phyloP scores from a whole-genome alignment of 1,284 basidiomycete species.

The Malassezia obtusa region DNA sequence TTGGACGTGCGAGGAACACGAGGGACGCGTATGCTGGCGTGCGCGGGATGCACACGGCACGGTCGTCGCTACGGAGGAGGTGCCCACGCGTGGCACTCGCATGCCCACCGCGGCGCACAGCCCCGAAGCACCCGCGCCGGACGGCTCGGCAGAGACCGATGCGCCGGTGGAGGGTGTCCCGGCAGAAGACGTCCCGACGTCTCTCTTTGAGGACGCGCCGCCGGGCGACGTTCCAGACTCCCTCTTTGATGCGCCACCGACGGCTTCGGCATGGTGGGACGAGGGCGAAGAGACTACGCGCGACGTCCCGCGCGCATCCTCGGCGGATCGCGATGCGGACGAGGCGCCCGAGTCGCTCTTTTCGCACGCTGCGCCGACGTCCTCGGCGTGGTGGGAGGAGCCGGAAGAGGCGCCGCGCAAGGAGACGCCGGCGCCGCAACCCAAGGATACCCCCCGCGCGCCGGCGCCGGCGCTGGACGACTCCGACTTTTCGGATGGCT shows the following conservation, averaged over 20 bases:
- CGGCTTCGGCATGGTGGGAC: not conserved
- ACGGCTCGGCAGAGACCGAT: too few species aligned
- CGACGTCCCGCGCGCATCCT: slow-evolving; percentile 9
- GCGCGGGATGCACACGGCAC: not conserved
- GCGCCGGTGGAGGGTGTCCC: not conserved
- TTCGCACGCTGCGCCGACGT: not conserved
- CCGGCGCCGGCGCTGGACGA: slow-evolving; percentile 4
- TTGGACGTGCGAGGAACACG: not conserved
- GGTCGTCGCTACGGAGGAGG: not conserved
- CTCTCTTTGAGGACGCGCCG: slow-evolving; percentile 11
- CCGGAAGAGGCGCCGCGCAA: not conserved
- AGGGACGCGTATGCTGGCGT: not conserved
- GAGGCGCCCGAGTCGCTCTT: not conserved
- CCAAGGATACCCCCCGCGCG: not conserved
- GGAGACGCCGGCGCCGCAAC: not conserved
- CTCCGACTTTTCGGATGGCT: slow-evolving; percentile 37
- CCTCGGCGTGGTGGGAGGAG: slow-evolving; percentile 6
- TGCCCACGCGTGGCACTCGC: too few species aligned
- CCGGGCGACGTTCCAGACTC: too few species aligned
- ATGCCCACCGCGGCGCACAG: too few species aligned
- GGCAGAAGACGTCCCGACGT: not conserved
- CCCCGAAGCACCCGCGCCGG: too few species aligned
- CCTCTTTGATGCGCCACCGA: too few species aligned
- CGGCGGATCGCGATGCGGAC: slow-evolving; percentile 15
- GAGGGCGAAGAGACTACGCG: not conserved